phyloP scores from a whole-genome alignment of 768 basidiomycete genomes.

The Jaapia argillacea region DNA sequence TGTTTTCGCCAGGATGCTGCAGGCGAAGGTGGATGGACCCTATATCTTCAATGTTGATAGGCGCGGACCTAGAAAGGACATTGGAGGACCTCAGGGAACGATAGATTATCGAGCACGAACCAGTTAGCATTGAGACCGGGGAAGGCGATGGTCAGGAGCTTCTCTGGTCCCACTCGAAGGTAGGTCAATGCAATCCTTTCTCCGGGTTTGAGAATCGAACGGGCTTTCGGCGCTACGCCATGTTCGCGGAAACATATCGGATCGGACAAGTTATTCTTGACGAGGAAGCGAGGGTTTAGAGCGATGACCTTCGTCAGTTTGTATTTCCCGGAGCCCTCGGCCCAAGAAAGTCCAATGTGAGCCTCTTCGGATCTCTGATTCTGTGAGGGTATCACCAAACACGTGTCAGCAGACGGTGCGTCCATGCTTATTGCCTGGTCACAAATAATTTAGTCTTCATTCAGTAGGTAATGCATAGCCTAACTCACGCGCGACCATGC shows the following conservation, averaged over 20 bases:
- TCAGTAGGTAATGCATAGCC: constrained; percentile 31
- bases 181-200: constrained; percentile 60
- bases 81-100: constrained; percentile 1
- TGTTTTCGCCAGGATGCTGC: constrained; percentile 26
- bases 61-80: constrained; percentile 61
- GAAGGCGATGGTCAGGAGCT: constrained; percentile 75
- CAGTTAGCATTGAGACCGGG: constrained; percentile 81
- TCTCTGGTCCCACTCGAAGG: constrained; percentile 56
- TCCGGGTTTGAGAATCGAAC: constrained; percentile 51
- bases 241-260: constrained; percentile 80
- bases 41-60: constrained; percentile 87
- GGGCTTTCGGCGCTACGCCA: constrained; percentile 55
- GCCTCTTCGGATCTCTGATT: constrained; percentile 55
- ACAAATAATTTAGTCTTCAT: not conserved
- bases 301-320: constrained; percentile 93
- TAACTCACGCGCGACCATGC: constrained; percentile 89
- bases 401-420: constrained; percentile 84
- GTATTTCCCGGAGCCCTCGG: constrained; percentile 94
- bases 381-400: constrained; percentile 59
- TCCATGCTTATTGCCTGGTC: constrained; percentile 77
- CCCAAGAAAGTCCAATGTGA: constrained; percentile 85
- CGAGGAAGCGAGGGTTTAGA: constrained; percentile 79
- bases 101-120: constrained; percentile 30
- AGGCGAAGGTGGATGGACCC: constrained; percentile 74
- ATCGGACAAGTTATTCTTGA: constrained; percentile 70